Conservation (phyloP, 306 rosid genomes). For the Rosa rugosa region DNA sequence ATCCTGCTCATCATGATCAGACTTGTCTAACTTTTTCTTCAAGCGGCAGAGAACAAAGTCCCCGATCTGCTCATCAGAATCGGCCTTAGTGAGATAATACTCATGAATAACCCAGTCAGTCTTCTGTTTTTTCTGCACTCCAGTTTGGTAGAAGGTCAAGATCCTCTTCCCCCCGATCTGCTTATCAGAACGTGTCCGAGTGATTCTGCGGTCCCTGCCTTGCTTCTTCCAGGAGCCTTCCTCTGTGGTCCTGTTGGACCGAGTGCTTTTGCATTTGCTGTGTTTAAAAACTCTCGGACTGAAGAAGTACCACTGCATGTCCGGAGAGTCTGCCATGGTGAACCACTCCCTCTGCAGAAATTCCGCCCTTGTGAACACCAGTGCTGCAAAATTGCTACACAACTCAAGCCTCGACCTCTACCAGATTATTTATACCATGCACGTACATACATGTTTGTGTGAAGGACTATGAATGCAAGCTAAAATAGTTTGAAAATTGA, state of each 20-base stretch:
- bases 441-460: background rate
- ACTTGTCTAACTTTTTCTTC: slow-evolving; percentile 20
- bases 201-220: slow-evolving; percentile 45
- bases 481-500: background rate
- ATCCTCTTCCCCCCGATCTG: slow-evolving; percentile 62
- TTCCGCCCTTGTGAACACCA: background rate
- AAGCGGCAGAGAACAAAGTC: slow-evolving; percentile 37
- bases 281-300: slow-evolving; percentile 35
- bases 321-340: slow-evolving; percentile 10
- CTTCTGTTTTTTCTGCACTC: slow-evolving; percentile 13
- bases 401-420: background rate
- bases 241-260: slow-evolving; percentile 44
- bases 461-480: background rate
- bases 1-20: background rate
- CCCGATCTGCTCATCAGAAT: slow-evolving; percentile 24
- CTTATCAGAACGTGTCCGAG: background rate
- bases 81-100: slow-evolving; percentile 27
- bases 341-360: slow-evolving; percentile 6
- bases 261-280: slow-evolving; percentile 12
- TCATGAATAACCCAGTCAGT: slow-evolving; percentile 71
- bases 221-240: slow-evolving; percentile 67
- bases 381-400: background rate
- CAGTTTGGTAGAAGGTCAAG: slow-evolving; percentile 45
- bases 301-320: slow-evolving; percentile 62
- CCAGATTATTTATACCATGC: background rate